Conservation (phyloP, 345 rosid genomes). For the Reutealis trisperma region DNA sequence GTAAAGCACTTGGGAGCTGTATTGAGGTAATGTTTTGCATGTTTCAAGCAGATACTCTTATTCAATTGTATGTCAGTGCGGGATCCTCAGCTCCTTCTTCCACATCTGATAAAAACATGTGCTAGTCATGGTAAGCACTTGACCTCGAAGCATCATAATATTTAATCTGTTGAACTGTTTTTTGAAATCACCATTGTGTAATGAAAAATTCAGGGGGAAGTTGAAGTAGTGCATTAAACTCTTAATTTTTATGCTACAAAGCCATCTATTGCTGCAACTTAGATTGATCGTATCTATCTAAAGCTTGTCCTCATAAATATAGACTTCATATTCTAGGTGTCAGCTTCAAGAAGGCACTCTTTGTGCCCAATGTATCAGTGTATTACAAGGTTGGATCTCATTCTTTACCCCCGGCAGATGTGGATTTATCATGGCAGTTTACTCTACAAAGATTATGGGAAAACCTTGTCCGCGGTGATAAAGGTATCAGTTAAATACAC, state of each 20-base stretch:
- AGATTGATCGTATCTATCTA: slow-evolving; percentile 3
- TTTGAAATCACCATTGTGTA: neutral
- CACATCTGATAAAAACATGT: slow-evolving; percentile 52
- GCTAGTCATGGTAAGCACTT: slow-evolving; percentile 52
- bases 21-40: slow-evolving; percentile 18
- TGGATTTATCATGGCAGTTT: slow-evolving; percentile 77
- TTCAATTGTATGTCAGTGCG: slow-evolving; percentile 96
- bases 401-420: slow-evolving; percentile 46
- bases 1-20: neutral
- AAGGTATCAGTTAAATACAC: slow-evolving; percentile 37
- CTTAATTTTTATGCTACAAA: neutral
- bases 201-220: neutral
- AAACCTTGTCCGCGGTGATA: slow-evolving; percentile 53
- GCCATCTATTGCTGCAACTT: neutral
- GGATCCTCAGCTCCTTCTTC: slow-evolving; percentile 77
- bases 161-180: neutral
- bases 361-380: slow-evolving; percentile 80
- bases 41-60: slow-evolving; percentile 66
- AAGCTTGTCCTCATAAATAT: slow-evolving; percentile 4
- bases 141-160: slow-evolving; percentile 16
- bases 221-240: slow-evolving; percentile 4
- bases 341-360: slow-evolving; percentile 79
- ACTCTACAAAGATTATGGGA: slow-evolving; percentile 82
- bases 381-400: slow-evolving; percentile 82
- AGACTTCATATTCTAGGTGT: slow-evolving; percentile 52